A percentile compares a stretch with the other conserved stretches of the same genome.
These are phyloP conservation scores for Verticillium nubilum DNA, from an alignment of 2,329 filamentous ascomycete species.

Conservation along the genomic window DNA sequence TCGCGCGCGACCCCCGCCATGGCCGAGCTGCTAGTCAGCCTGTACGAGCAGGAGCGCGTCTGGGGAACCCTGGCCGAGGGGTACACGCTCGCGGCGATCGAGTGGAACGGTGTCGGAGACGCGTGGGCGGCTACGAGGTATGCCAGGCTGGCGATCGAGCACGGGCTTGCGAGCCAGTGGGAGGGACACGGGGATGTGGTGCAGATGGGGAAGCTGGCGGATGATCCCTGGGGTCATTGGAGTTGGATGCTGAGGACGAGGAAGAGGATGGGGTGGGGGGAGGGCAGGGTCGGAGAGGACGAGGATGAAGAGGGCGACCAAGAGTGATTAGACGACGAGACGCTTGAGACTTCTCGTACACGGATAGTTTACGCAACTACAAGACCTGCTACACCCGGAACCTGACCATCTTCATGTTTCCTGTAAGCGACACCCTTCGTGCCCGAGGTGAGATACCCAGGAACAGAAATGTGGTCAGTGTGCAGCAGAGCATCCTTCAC, in stretches of 20 bases:
- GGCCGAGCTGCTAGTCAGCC: conserved; percentile 30
- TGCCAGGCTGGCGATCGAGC: conserved; percentile 30
- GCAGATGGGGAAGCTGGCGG: conserved; percentile 26
- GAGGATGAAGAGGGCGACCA: not conserved
- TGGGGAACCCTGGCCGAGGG: conserved; percentile 26
- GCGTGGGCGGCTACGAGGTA: conserved; percentile 31
- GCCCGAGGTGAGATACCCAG: too few species aligned
- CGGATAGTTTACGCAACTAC: too few species aligned
- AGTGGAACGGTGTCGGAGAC: conserved; percentile 32
- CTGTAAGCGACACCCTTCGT: too few species aligned
- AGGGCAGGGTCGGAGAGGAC: conserved; percentile 4
- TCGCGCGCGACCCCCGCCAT: conserved; percentile 27
- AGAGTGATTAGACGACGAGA: not conserved
- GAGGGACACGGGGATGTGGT: conserved; percentile 20
- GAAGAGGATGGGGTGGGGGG: conserved; percentile 23
- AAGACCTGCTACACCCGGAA: too few species aligned
- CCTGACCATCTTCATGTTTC: too few species aligned
- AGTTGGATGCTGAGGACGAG: conserved; percentile 30
- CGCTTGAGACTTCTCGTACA: too few species aligned
- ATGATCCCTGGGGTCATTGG: conserved; percentile 31
- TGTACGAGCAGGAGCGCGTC: conserved; percentile 34
- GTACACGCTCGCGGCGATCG: conserved; percentile 30
- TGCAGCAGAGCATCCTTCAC: too few species aligned
- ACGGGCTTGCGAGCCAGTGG: conserved; percentile 18
- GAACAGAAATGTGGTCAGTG: too few species aligned